Evolutionary conservation across 164 flowering plant species (phyloP).

Genomic region (Euptelea pleiosperma): DNA sequence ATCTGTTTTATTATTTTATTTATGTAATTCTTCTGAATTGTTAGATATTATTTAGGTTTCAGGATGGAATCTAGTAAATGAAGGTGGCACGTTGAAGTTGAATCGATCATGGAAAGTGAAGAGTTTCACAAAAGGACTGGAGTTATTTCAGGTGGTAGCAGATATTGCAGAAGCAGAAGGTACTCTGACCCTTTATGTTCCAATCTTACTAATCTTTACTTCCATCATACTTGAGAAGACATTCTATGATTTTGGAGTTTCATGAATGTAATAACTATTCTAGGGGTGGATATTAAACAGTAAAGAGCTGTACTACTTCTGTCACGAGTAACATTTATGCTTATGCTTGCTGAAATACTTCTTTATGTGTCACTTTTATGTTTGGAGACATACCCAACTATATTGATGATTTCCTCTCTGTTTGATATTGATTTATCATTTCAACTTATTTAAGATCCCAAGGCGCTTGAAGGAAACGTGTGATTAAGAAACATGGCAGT

Average conservation of each 20-base stretch:
- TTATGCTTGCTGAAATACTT: too few relatives aligned
- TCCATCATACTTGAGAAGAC: not conserved
- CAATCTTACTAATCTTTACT: not conserved
- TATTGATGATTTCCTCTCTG: too few relatives aligned
- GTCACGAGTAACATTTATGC: too few relatives aligned
- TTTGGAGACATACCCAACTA: too few relatives aligned
- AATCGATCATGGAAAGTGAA: conserved; percentile 78
- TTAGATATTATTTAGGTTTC: conserved; percentile 48
- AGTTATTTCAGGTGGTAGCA: conserved; percentile 71
- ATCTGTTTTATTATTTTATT: not conserved
- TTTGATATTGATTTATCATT: too few relatives aligned
- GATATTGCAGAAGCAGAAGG: conserved; percentile 96
- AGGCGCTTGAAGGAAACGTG: too few relatives aligned
- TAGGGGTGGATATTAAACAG: too few relatives aligned
- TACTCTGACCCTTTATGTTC: conserved; percentile 16
- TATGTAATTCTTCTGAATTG: not conserved
- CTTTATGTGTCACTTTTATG: too few relatives aligned
- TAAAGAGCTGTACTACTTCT: too few relatives aligned
- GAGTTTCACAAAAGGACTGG: conserved; percentile 82
- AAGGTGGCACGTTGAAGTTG: conserved; percentile 60
- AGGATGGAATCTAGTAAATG: conserved; percentile 76
- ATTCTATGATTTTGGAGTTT: not conserved
- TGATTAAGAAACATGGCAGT: too few relatives aligned
- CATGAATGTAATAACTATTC: too few relatives aligned
- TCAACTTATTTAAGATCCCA: too few relatives aligned